phyloP scores from a whole-genome alignment of 2,329 filamentous ascomycete genomes.

The Clarireedia homoeocarpa region DNA sequence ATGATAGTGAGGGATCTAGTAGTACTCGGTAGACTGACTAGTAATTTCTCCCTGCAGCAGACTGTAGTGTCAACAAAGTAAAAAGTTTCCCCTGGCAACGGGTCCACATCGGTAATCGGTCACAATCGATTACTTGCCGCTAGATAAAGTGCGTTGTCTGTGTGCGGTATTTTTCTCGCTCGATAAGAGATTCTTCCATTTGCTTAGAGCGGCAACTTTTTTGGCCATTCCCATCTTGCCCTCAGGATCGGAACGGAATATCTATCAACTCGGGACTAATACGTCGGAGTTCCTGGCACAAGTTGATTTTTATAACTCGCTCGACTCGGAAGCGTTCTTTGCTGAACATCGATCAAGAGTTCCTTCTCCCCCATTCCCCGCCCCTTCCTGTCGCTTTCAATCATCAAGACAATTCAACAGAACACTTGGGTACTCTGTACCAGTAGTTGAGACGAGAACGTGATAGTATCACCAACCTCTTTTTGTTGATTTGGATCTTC shows the following conservation, averaged over 20 bases:
- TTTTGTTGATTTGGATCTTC: background rate
- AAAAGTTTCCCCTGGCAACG: constrained; percentile 8
- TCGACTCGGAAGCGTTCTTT: too few species aligned
- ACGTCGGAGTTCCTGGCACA: too few species aligned
- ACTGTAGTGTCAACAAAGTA: constrained; percentile 1
- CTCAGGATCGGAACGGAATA: background rate
- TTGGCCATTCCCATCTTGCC: too few species aligned
- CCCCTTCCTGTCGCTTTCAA: background rate
- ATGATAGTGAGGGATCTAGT: background rate
- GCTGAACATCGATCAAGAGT: too few species aligned
- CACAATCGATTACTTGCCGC: too few species aligned
- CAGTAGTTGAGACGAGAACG: background rate
- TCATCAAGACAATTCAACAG: background rate
- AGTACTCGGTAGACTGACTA: background rate
- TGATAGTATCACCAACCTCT: constrained; percentile 4
- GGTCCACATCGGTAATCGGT: too few species aligned
- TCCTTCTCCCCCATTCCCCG: too few species aligned
- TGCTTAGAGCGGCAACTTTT: background rate
- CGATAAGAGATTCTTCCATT: background rate
- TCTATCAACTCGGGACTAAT: background rate
- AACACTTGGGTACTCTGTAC: background rate
- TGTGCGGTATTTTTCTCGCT: background rate
- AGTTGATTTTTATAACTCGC: too few species aligned
- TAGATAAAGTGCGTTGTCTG: too few species aligned
- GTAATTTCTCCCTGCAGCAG: too few species aligned